These are phyloP conservation scores for Tetrapyrgos nigripes DNA, from an alignment of 1,284 basidiomycete species.

Conservation along the genomic window DNA sequence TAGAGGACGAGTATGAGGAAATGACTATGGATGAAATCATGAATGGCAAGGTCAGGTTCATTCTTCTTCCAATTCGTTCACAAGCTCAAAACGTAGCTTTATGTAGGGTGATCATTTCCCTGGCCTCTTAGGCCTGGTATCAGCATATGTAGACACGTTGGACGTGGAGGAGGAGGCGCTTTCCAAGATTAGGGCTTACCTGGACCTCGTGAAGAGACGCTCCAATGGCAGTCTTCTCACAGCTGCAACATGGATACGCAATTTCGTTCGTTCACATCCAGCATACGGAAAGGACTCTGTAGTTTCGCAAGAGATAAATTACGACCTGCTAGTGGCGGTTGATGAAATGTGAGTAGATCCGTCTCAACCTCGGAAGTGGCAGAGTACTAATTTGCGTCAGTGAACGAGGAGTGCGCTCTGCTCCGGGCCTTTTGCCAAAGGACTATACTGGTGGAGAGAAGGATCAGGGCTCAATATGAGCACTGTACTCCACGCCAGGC, in stretches of 20 bases:
- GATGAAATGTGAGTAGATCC: constrained; percentile 82
- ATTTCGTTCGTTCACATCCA: constrained; percentile 91
- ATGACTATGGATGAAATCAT: constrained; percentile 95
- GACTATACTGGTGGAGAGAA: constrained; percentile 58
- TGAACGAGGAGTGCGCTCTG: constrained; percentile 71
- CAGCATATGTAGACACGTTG: constrained; percentile 88
- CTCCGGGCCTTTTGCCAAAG: constrained; percentile 67
- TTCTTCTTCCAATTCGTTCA: constrained; percentile 4
- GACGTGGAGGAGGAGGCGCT: constrained; percentile 76
- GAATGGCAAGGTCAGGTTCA: constrained; percentile 77
- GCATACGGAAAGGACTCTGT: constrained; percentile 92
- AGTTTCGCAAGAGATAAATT: constrained; percentile 91
- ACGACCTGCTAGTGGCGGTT: constrained; percentile 90
- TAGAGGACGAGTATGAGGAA: constrained; percentile 90
- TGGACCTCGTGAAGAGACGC: constrained; percentile 80
- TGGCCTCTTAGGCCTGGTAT: constrained; percentile 86
- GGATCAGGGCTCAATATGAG: constrained; percentile 47
- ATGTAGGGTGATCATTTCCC: constrained; percentile 72
- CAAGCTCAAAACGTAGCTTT: constrained; percentile 9
- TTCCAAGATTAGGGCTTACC: constrained; percentile 75
- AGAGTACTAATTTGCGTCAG: constrained; percentile 41
- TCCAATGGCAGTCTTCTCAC: constrained; percentile 89
- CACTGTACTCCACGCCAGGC: too few relatives aligned
- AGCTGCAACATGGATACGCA: constrained; percentile 91
- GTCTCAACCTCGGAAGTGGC: neutral